A percentile compares a stretch with the other conserved stretches of the same genome.
These are phyloP conservation scores for Russula sp. DNA, from an alignment of 768 basidiomycete species.

Conservation along the genomic window DNA sequence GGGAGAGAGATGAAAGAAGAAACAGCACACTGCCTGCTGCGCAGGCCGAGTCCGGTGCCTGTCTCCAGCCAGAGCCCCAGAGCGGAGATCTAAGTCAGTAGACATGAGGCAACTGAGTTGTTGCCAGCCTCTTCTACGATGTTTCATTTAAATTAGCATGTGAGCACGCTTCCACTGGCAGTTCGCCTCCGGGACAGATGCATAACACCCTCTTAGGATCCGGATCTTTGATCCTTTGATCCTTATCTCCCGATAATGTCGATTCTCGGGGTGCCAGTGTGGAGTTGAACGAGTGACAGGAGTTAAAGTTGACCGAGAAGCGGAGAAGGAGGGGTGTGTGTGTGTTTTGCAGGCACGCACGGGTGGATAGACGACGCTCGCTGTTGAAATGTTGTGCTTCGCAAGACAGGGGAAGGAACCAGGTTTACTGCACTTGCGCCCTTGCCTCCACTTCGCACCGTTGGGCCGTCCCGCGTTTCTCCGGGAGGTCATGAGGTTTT, in stretches of 20 bases:
- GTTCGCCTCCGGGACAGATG: neutral
- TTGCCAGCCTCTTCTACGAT: neutral
- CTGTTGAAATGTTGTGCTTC: neutral
- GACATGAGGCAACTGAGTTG: neutral
- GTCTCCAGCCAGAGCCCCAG: neutral
- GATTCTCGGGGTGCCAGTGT: neutral
- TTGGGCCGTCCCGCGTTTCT: neutral
- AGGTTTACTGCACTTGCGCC: neutral
- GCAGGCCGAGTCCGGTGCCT: constrained; percentile 13
- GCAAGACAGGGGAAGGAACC: neutral
- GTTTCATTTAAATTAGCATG: neutral
- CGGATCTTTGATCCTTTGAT: neutral
- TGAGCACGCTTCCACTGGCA: neutral
- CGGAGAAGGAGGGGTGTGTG: neutral
- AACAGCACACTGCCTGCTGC: neutral
- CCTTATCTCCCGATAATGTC: neutral
- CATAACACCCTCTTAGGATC: neutral
- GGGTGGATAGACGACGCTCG: neutral
- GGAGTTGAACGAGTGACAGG: neutral
- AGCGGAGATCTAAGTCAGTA: constrained; percentile 25
- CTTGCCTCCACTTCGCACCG: neutral
- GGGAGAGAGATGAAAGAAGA: neutral
- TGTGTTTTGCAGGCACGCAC: neutral
- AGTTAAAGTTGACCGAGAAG: neutral
- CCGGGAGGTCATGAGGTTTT: constrained; percentile 15